Base-by-base conservation (phyloP, 306 rosid genomes). In the Vigna nakashimae region DNA sequence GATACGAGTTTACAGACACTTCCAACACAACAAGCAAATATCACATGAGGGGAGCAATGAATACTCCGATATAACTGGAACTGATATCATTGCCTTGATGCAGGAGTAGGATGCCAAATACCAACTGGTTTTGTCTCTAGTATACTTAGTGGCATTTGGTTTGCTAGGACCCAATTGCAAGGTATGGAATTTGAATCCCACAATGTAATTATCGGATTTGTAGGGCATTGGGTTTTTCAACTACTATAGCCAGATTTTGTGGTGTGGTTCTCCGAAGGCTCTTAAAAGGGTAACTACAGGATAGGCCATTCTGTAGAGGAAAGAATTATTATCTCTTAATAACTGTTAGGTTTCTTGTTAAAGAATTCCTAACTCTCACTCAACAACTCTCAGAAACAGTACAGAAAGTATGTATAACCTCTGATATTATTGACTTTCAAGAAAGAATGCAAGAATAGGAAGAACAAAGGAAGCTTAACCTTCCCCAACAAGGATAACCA, bases 11-110 rank as follows among this genome's bases (percentile, higher is more conserved):
- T 75, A 28, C 45, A 52, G 12, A 62, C 38, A 53, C 30, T 69
- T 69, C 18, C 36, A n/a, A 51, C 15, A 57, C 62, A 51, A 69
- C 51, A 72, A 72, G 34, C 42, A 60, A 59, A 71, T 60, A 20
- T 42, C 53, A 30, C 22, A 59, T 7, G 49, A 32, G 34, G 11
- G 62, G 20, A 30, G 12, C 17, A 69, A 72, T 5, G 68, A 45
- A 22, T 30, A 43, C 60, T 16, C 32, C 52, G 15, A 20, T 45
- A 32, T 16, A 46, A 55, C 67, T 52, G 67, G 34, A 48, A 34
- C 34, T 15, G 50, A 22, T 57, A 59, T 58, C 8, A 58, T 46
- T 34, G 15, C 45, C 40, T 18, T 32, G 30, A 32, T 17, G 53
- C 11, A 59, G 22, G 9, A 45, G 32, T 71, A 52, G 52, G 48